Evolutionary conservation across 257 asterid genomes (phyloP), one percentile per base, ranked within the genome.

Genomic region (Nicotiana sylvestris): DNA sequence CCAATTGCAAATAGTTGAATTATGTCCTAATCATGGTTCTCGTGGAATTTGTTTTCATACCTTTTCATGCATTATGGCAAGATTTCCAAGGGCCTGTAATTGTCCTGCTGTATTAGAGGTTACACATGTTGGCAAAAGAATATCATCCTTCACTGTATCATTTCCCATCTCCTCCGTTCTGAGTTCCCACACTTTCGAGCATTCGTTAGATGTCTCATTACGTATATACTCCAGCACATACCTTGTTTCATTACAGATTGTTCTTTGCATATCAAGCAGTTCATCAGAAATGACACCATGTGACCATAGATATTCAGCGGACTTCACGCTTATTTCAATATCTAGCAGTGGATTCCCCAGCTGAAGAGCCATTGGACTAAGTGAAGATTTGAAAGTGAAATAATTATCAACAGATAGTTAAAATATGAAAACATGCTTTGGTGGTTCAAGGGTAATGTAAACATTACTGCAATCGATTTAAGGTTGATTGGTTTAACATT

Each of bases 281-380:
- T 86, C 87, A 53, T 69, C 85, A 37, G 88, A 83, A 66, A 86
- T 81, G 43, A 66, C 78, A 51, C 88, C 88, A 37, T 86, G 86
- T 5, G 76, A 69, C 88, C 88, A 86, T 43, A 86, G 33, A 46
- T 74, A 86, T 29, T 83, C 86, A 25, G 35, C 77, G 17, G 77
- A 33, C 70, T 66, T 56, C 17, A 83, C 21, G 37, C 86, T 81
- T 30, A 85, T 77, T n/a, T 82, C 67, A 37, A 70, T n/a, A 32
- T 57, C 88, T 21, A 83, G 67, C 49, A 81, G 85, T 25, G 86
- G 86, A 32, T 86, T 86, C 65, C 88, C 86, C 53, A 86, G 55
- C 85, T 81, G 74, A 80, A 30, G 56, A 56, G 9, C n/a, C 77
- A 68, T 68, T 18, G 77, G 27, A 68, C 27, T 61, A 18, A 57